Base-by-base conservation (phyloP, 1,139 yeast species). In the Candida sp. region DNA sequence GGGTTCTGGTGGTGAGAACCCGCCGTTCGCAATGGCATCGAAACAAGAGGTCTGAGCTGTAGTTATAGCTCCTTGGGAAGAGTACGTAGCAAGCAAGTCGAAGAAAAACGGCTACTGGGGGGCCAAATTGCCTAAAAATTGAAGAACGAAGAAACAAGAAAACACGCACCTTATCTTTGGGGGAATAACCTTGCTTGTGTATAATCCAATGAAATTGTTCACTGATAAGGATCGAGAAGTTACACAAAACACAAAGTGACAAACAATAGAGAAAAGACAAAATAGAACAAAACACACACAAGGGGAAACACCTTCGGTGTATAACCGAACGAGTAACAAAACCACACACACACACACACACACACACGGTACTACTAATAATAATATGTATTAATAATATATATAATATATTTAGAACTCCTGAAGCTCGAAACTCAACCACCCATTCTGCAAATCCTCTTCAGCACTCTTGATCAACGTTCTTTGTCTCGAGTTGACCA, bases 381-480 rank as follows among this genome's bases (percentile, higher is more conserved):
- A 17, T 17, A 17, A 17, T 17, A 17, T 17, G 17, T 17, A 17
- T 2, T 17, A 3, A 5, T 33, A 6, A 5, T 33, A 6, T 17
- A 17, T 17, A 17, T 17, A 17, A 17, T 17, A 37, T 12, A 17
- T 2, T 32, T 35, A 11, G 5, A 3, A 11, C 30, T 17, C 32
- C 44, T 35, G 38, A 11, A 52, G 40, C 33, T 54, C 67, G 53
- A 68, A 63, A 35, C 54, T 49, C 26, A 64, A 62, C 22, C 61
- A 52, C 1, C 60, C 59, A 50, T 70, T 70, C n/a, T 64, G 61
- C 30, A 79, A 56, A 27, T 78, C 72, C 44, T 71, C 77, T 46
- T 73, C 67, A 2, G 85, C 85, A 58, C 82, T 77, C 38, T 78
- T 80, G 33, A 82, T 69, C 57, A 85, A 68, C n/a, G 83, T 77